A percentile compares a stretch with the other conserved stretches of the same genome.
Evolutionary conservation across 495 filamentous ascomycete genomes (phyloP).

Genomic region (Cryomyces antarcticus): DNA sequence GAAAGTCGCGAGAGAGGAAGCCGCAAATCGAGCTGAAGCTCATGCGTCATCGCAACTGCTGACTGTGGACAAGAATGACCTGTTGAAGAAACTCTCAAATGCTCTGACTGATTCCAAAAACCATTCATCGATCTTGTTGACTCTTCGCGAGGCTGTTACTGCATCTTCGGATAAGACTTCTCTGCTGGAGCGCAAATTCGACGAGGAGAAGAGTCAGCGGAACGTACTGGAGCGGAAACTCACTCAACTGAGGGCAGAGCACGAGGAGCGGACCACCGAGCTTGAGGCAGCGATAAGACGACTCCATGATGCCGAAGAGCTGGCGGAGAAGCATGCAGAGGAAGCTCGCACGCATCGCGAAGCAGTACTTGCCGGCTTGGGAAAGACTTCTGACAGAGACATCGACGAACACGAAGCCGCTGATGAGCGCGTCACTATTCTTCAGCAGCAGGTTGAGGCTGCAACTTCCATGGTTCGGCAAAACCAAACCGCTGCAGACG

Average conservation of each 20-base stretch:
- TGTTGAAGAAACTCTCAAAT: slow-evolving; percentile 48
- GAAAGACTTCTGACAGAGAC: slow-evolving; percentile 38
- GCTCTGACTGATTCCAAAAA: slow-evolving; percentile 44
- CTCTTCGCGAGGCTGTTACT: slow-evolving; percentile 58
- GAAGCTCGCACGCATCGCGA: slow-evolving; percentile 75
- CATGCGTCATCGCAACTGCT: slow-evolving; percentile 51
- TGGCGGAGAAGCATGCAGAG: slow-evolving; percentile 68
- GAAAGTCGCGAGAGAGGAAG: slow-evolving; percentile 55
- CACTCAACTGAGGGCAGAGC: slow-evolving; percentile 57
- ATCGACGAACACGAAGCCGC: slow-evolving; percentile 30
- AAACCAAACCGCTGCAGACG: slow-evolving; percentile 79
- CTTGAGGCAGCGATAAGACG: slow-evolving; percentile 53
- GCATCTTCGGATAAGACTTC: slow-evolving; percentile 55
- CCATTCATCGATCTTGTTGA: slow-evolving; percentile 47
- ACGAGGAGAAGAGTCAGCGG: slow-evolving; percentile 60
- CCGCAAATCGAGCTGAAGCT: slow-evolving; percentile 53
- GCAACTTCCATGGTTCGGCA: slow-evolving; percentile 64
- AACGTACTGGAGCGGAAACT: slow-evolving; percentile 66
- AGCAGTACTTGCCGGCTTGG: slow-evolving; percentile 65
- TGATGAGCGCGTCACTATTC: slow-evolving; percentile 53
- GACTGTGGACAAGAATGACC: slow-evolving; percentile 63
- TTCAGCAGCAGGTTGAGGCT: slow-evolving; percentile 60
- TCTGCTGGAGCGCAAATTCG: slow-evolving; percentile 60
- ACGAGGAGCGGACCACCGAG: slow-evolving; percentile 66
- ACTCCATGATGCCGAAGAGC: slow-evolving; percentile 69